Percentiles rank a stretch among this genome's conserved stretches.
These are phyloP conservation scores for Neonectria neomacrospora DNA, from an alignment of 2,329 filamentous ascomycete species.

Conservation along the genomic window DNA sequence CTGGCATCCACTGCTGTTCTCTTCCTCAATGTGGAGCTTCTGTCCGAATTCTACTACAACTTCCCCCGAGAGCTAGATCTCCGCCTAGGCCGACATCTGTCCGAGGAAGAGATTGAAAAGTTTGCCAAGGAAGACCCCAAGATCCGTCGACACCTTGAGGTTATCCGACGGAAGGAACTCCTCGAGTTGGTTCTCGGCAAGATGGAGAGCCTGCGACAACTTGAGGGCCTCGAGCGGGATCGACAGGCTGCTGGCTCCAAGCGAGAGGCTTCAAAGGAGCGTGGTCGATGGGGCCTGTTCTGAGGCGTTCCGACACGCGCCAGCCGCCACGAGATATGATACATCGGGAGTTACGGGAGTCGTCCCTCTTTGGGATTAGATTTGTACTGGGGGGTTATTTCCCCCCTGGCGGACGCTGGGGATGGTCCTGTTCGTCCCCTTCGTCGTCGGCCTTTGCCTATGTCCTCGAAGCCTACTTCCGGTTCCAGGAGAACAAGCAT, in stretches of 20 bases:
- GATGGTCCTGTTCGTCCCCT: slow-evolving; percentile 16
- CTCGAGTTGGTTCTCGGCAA: slow-evolving; percentile 94
- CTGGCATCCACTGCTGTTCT: slow-evolving; percentile 94
- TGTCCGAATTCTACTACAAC: slow-evolving; percentile 97
- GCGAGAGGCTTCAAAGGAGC: slow-evolving; percentile 52
- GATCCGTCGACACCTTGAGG: slow-evolving; percentile 87
- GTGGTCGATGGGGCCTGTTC: slow-evolving; percentile 63
- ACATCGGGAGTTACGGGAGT: slow-evolving; percentile 46
- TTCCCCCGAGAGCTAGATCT: slow-evolving; percentile 93
- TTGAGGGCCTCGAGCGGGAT: slow-evolving; percentile 80
- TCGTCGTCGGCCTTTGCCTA: slow-evolving; percentile 2
- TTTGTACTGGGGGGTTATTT: slow-evolving; percentile 20
- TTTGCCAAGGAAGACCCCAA: slow-evolving; percentile 96
- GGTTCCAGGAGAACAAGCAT: slow-evolving; percentile 8
- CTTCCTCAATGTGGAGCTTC: slow-evolving; percentile 95
- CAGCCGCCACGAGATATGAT: slow-evolving; percentile 42
- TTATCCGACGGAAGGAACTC: slow-evolving; percentile 91
- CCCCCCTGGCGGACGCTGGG: slow-evolving; percentile 15
- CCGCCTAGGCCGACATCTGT: slow-evolving; percentile 83
- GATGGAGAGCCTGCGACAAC: slow-evolving; percentile 88
- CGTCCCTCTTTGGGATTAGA: slow-evolving; percentile 43
- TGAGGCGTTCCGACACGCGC: slow-evolving; percentile 40
- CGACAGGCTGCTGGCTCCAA: slow-evolving; percentile 44
- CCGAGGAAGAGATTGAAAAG: slow-evolving; percentile 82
- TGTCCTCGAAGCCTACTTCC: slow-evolving; percentile 8